These are phyloP conservation scores for Elongisporangium undulatum DNA, from an alignment of 352 stramenopile genomes.

Conservation along the genomic window DNA sequence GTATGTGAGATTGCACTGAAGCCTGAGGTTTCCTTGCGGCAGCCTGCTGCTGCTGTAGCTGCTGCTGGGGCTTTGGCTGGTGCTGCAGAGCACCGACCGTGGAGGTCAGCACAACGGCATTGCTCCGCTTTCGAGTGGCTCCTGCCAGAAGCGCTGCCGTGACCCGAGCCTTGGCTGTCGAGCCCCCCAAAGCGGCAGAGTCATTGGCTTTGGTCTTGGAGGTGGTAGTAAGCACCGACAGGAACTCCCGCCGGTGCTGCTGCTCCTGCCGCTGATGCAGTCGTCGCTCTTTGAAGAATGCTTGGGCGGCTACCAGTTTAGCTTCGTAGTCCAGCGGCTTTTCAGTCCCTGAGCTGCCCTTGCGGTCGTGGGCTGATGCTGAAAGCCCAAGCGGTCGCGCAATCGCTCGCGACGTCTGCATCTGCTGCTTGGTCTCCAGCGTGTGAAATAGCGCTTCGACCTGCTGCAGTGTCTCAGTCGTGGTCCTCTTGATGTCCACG, in stretches of 20 bases:
- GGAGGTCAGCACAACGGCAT: conserved; percentile 7
- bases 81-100: neutral
- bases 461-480: conserved; percentile 41
- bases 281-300: conserved; percentile 44
- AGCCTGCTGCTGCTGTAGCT: conserved; percentile 1
- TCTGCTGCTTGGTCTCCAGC: conserved; percentile 20
- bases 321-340: conserved; percentile 3
- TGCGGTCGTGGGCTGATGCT: conserved; percentile 5
- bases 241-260: conserved; percentile 16
- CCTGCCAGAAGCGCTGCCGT: neutral
- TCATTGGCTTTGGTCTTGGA: neutral
- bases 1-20: neutral
- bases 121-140: conserved; percentile 13
- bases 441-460: conserved; percentile 36
- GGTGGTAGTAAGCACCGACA: conserved; percentile 2
- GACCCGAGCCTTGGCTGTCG: neutral
- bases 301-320: conserved; percentile 24
- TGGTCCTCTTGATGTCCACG: conserved; percentile 32
- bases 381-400: neutral
- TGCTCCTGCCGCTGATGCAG: conserved; percentile 32
- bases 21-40: neutral
- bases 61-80: conserved; percentile 1
- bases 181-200: neutral
- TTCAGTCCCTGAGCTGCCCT: conserved; percentile 2
- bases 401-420: neutral